Percentiles rank a stretch among this genome's conserved stretches.
Conservation (phyloP, 805 yeast genomes). For the Blastobotrys attinorum region DNA sequence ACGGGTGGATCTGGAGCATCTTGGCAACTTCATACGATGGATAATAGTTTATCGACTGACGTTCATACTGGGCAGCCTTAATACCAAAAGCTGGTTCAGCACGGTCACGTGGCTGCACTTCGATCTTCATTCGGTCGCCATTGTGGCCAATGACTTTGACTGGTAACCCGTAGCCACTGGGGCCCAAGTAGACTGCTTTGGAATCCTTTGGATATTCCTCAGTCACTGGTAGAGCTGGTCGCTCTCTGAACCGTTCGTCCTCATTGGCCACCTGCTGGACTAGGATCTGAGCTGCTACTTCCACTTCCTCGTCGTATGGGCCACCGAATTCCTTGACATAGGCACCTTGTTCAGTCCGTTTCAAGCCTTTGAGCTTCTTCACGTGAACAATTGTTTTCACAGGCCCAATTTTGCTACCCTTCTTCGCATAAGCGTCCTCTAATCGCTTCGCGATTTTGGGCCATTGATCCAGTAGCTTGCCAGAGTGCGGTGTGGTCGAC, state of each 20-base stretch:
- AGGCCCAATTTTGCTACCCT: conserved; percentile 52
- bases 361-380: conserved; percentile 69
- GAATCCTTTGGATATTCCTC: conserved; percentile 74
- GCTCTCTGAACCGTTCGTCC: conserved; percentile 67
- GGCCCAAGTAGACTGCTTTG: conserved; percentile 73
- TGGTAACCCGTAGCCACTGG: conserved; percentile 78
- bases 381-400: conserved; percentile 59
- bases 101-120: conserved; percentile 17
- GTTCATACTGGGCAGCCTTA: conserved; percentile 51
- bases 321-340: conserved; percentile 61
- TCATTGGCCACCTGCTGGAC: conserved; percentile 66
- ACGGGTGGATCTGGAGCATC: conserved; percentile 47
- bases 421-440: conserved; percentile 37
- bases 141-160: conserved; percentile 36
- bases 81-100: conserved; percentile 63
- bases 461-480: conserved; percentile 42
- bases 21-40: conserved; percentile 61
- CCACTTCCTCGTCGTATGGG: conserved; percentile 34
- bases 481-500: conserved; percentile 31
- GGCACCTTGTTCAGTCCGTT: conserved; percentile 64
- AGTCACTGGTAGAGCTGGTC: conserved; percentile 66
- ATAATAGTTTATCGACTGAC: conserved; percentile 46
- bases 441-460: conserved; percentile 35
- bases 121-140: conserved; percentile 28
- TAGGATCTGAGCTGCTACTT: conserved; percentile 70